Evolutionary conservation across 2,329 filamentous ascomycete genomes (phyloP).

Genomic region (Epichloe brachyelytri): DNA sequence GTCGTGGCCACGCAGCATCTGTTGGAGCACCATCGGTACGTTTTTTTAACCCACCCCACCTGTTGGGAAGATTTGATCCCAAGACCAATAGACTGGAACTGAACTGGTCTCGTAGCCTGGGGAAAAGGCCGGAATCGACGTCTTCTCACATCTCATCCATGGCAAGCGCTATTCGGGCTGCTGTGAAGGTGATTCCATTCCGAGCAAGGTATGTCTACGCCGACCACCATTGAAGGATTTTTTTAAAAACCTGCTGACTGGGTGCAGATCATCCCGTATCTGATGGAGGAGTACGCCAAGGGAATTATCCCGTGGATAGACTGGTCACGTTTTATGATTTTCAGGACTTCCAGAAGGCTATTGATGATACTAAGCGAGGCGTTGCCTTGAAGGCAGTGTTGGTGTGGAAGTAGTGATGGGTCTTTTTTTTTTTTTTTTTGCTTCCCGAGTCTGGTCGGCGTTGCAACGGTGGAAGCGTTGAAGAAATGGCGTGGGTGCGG

Average conservation of each 20-base stretch:
- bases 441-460: no score
- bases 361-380: background rate
- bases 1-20: background rate
- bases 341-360: background rate
- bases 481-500: no score
- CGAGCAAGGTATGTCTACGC: background rate
- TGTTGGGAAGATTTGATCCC: no score
- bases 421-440: no score
- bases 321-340: conserved; percentile 1
- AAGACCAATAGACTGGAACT: background rate
- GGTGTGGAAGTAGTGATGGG: background rate
- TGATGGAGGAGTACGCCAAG: background rate
- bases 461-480: no score
- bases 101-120: background rate
- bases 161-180: background rate
- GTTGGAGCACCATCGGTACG: background rate
- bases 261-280: background rate
- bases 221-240: background rate
- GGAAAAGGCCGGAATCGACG: background rate
- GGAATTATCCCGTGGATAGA: conserved; percentile 1
- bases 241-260: background rate
- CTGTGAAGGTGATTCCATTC: conserved; percentile 1
- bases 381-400: conserved; percentile 20
- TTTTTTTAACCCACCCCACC: background rate
- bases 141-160: background rate